phyloP scores from a whole-genome alignment of 768 basidiomycete species.

The Holtermannia corniformis region DNA sequence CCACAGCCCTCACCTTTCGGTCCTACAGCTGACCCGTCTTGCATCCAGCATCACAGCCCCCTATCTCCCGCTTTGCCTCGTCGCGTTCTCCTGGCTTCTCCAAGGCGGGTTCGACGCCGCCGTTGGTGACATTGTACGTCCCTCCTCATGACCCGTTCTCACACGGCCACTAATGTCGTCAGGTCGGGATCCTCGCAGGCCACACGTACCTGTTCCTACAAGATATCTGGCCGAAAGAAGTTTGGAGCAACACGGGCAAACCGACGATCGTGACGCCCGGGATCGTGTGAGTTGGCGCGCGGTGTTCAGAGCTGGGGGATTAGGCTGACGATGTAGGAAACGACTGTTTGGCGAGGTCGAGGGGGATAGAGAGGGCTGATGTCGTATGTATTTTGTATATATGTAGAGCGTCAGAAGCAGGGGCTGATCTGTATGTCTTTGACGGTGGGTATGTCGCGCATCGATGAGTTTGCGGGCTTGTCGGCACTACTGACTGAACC shows the following conservation, averaged over 20 bases:
- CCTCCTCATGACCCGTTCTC: neutral
- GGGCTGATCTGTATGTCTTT: no score
- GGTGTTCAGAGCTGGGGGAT: constrained; percentile 14
- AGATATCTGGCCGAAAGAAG: constrained; percentile 40
- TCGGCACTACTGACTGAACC: no score
- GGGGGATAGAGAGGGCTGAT: neutral
- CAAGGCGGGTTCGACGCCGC: constrained; percentile 36
- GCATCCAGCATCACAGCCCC: constrained; percentile 65
- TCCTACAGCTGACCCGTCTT: neutral
- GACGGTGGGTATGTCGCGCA: no score
- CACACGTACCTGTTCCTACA: constrained; percentile 39
- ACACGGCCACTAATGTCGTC: neutral
- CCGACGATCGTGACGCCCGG: constrained; percentile 25
- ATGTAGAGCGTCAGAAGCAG: no score
- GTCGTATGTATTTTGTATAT: neutral
- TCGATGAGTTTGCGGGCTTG: no score
- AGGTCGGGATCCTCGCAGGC: constrained; percentile 38
- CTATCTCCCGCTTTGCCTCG: constrained; percentile 84
- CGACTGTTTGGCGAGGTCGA: neutral
- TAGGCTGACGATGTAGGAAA: constrained; percentile 8
- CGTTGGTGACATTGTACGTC: constrained; percentile 34
- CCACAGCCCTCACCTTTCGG: neutral
- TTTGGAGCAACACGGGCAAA: constrained; percentile 35
- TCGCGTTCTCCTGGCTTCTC: constrained; percentile 57
- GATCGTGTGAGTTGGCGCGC: constrained; percentile 30